Evolutionary conservation across 495 filamentous ascomycete species (phyloP).

Genomic region (Penicillium macrosclerotiorum): DNA sequence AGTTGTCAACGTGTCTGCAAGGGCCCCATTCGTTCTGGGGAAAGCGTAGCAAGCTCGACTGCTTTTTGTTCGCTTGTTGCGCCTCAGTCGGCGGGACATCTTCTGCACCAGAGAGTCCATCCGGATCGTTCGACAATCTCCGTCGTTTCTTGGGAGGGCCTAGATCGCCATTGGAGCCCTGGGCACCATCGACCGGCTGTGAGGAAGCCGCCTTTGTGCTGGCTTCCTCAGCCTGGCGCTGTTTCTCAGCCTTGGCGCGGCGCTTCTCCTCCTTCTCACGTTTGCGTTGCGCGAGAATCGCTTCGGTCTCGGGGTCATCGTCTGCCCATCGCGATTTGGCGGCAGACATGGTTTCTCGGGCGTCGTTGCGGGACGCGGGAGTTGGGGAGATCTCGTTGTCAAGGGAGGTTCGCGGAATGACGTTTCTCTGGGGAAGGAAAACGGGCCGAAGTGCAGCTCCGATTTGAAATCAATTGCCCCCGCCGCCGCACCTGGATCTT

Average conservation of each 20-base stretch:
- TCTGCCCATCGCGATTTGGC: constrained; percentile 84
- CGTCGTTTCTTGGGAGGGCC: constrained; percentile 43
- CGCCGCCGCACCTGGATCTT: constrained; percentile 10
- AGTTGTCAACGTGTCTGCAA: constrained; percentile 82
- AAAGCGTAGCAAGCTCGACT: constrained; percentile 64
- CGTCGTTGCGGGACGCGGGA: background rate
- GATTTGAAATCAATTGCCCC: constrained; percentile 41
- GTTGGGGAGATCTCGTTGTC: constrained; percentile 1
- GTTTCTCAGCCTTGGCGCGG: constrained; percentile 79
- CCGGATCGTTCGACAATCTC: constrained; percentile 45
- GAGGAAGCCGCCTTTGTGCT: constrained; percentile 27
- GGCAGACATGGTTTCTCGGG: constrained; percentile 54
- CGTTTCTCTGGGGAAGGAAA: constrained; percentile 26
- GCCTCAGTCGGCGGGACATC: constrained; percentile 23
- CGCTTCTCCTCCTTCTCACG: constrained; percentile 89
- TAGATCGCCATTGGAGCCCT: constrained; percentile 22
- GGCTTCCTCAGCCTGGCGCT: constrained; percentile 66
- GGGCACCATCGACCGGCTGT: constrained; percentile 14
- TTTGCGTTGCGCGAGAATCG: constrained; percentile 68
- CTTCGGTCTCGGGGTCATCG: constrained; percentile 67
- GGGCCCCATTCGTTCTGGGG: constrained; percentile 65
- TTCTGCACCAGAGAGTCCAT: constrained; percentile 27
- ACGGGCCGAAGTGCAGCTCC: constrained; percentile 26
- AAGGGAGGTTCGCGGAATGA: constrained; percentile 30
- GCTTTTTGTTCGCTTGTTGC: constrained; percentile 21